Base-by-base conservation (phyloP, 192 early-diverging fungal genomes). In the Coemansia sp. region DNA sequence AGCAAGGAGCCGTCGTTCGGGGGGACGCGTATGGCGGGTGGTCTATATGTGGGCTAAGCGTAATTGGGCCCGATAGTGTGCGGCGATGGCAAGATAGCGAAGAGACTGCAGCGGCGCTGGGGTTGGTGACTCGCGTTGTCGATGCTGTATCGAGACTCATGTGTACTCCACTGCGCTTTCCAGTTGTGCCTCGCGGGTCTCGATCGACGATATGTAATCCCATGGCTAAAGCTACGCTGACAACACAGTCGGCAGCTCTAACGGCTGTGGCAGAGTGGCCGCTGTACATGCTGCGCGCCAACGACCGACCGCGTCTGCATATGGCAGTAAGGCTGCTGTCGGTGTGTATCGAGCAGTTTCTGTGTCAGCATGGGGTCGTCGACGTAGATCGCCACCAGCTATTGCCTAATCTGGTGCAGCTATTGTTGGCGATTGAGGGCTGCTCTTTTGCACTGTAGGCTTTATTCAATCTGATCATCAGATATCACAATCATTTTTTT, bases 361-460 rank as follows among this genome's bases (percentile, higher is more conserved):
- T 80, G 63, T 51, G 48, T 21, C 25, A 12, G 5, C 46, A 69
- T 42, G 78, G 73, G 12, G 37, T 80, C 0, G 57, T 29, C 19
- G 58, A 61, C 21, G 66, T 64, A 3, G 68, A 67, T 51, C 50
- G 69, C 21, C 34, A 31, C 15, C 34, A 34, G 50, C 10, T 79
- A 37, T 45, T 75, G 29, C 62, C 71, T 2, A 69, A 60, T 15
- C 62, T 78, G 41, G 39, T 50, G 25, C 76, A 73, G 67, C 58
- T 78, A 62, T 62, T 78, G 68, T 57, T 78, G 76, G 69, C 67
- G 17, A 66, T 78, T 25, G 76, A 78, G 46, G 27, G 45, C 1
- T 42, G 66, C 23, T 78, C 76, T 11, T 78, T 78, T 73, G 70
- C 76, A 1, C 39, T 32, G 34, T 70, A 57, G 42, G 4, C 14